A percentile compares a stretch with the other conserved stretches of the same genome.
Evolutionary conservation across 2,329 filamentous ascomycete species (phyloP).

Genomic region (Lachnellula hyalina): DNA sequence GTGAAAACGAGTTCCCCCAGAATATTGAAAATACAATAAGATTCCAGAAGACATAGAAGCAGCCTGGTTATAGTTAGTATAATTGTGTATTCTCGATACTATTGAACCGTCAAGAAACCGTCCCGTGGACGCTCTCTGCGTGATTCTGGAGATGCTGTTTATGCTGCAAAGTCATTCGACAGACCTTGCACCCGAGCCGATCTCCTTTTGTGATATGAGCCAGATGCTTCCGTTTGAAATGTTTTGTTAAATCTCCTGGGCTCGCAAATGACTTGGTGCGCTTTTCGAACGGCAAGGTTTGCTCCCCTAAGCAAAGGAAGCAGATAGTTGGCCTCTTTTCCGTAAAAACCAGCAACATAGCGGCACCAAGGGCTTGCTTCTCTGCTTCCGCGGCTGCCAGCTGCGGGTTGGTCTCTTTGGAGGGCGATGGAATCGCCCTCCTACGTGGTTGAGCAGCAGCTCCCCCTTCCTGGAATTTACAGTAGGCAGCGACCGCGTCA

Average conservation of each 20-base stretch:
- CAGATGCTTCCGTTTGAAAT: slow-evolving; percentile 19
- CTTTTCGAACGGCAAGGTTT: slow-evolving; percentile 16
- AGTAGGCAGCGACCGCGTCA: slow-evolving; percentile 26
- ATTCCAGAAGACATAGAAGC: too few relatives aligned
- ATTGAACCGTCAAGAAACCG: slow-evolving; percentile 14
- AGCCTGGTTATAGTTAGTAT: too few relatives aligned
- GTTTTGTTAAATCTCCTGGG: slow-evolving; percentile 16
- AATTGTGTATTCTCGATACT: too few relatives aligned
- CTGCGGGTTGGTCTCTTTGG: slow-evolving; percentile 14
- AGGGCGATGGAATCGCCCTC: slow-evolving; percentile 12
- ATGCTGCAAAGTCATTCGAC: slow-evolving; percentile 16
- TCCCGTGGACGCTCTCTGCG: slow-evolving; percentile 12
- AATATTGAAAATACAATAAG: too few relatives aligned
- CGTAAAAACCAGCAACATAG: slow-evolving; percentile 20
- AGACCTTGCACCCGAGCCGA: slow-evolving; percentile 16
- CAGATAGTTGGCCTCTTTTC: slow-evolving; percentile 18
- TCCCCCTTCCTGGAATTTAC: slow-evolving; percentile 15
- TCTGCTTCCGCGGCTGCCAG: slow-evolving; percentile 15
- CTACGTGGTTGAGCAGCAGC: slow-evolving; percentile 11
- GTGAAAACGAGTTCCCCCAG: too few relatives aligned
- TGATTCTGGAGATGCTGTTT: slow-evolving; percentile 18
- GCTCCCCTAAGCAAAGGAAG: slow-evolving; percentile 18
- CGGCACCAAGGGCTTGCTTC: slow-evolving; percentile 19
- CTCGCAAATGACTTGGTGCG: slow-evolving; percentile 15
- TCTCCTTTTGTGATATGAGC: slow-evolving; percentile 18